Base-by-base conservation (phyloP, 192 early-diverging fungal genomes). In the Coemansia sp. region DNA sequence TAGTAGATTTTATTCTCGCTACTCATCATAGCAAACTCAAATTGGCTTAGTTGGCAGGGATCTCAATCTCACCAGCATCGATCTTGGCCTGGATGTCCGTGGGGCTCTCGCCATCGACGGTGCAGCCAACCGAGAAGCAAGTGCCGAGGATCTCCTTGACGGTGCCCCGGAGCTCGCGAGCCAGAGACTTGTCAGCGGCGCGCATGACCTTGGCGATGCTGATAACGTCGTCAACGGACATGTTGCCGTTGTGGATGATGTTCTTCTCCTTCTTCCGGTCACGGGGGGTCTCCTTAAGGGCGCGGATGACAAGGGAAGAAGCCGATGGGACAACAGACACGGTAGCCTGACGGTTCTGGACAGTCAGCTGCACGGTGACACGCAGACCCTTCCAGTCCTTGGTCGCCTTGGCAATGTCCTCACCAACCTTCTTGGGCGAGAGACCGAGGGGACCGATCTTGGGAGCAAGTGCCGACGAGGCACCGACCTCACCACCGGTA, bases 181-280 rank as follows among this genome's bases (percentile, higher is more conserved):
- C 93, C 67, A 91, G 76, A 60, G 96, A 98, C 92, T 97, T 99
- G 89, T 81, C 80, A 32, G 78, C 84, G 67, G 76, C 76, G 53
- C 92, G 91, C 93, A 99, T 96, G 80, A 88, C 94, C 76, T 93
- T 94, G 75, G 97, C 97, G 80, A 99, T 89, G 72, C 96, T 95
- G 76, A 96, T 91, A 65, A 99, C 88, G 64, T 95, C 91, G 82
- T 97, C 91, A 42, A 99, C 77, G 63, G 93, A 86, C 77, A 99
- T 87, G 91, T 99, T 99, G 72, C 97, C 97, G 78, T 79, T 88
- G 90, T 98, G 96, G 87, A 96, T 90, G 85, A 98, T 95, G 93
- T 99, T 99, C 94, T 99, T 99, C 86, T 99, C 97, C 95, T 99
- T 99, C 93, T 99, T 99, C 85, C 91, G 88, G 86, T 99, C 97